Base-by-base conservation (phyloP, 2,329 filamentous ascomycete genomes). In the Juglanconis juglandina region DNA sequence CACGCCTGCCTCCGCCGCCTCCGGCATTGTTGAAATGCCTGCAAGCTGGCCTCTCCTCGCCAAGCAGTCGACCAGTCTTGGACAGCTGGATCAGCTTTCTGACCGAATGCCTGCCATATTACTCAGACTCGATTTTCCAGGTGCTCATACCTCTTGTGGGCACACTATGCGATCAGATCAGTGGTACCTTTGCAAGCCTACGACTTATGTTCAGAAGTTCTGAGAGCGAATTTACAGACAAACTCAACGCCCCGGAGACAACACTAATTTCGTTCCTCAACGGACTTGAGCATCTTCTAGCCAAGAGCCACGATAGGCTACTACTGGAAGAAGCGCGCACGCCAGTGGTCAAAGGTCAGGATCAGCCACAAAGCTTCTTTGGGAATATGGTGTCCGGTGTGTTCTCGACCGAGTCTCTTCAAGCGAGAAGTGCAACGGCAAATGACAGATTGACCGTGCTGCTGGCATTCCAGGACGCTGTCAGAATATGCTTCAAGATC, bases 391-490 rank as follows among this genome's bases (percentile, higher is more conserved):
- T 96, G 1, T 95, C 92, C 1, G 92, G 92, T 1, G 91, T 96
- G 0, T 96, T 96, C 71, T 84, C 91, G 42, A 85, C 89, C 1
- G 92, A 97, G 61, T 80, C 85, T 1, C 87, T 84, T 2, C 90
- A 93, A 63, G 83, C 86, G n/a, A 87, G 92, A 53, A 92, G 88
- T 61, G 86, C 88, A 7, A 92, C 91, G n/a, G 92, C 93, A 8
- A 99, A 98, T 69, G 94, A 95, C 68, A 86, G 94, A 50, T 81
- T 99, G 30, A 98, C 95, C 0, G 94, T 99, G 24, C 81, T 97
- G 48, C 81, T 99, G n/a, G 96, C 93, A 10, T 96, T 99, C 71
- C 94, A 98, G 73, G 96, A 99, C 72, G 92, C 93, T 1, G 91
- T 98, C 61, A 87, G 92, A 32, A 90, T 96, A 53, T 96, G 93